Evolutionary conservation across 306 rosid species (phyloP).

Genomic region (Acmispon strigosus): DNA sequence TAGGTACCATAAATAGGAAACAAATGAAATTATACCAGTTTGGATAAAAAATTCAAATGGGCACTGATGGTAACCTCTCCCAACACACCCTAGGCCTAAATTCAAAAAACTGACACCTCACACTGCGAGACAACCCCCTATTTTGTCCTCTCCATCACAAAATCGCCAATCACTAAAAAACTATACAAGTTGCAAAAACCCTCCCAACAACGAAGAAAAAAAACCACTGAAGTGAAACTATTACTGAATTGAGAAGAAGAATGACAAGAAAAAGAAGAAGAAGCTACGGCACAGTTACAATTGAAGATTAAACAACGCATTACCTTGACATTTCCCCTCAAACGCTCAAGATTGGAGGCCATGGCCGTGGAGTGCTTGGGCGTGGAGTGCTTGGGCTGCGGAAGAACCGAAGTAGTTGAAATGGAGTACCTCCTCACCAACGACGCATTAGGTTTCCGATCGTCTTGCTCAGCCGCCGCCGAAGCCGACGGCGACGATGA

Average conservation of each 20-base stretch:
- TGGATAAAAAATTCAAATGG: neutral
- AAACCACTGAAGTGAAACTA: neutral
- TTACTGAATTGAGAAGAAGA: neutral
- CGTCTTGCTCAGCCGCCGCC: slow-evolving; percentile 40
- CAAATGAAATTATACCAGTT: neutral
- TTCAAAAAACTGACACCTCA: slow-evolving; percentile 4
- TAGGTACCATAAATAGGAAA: neutral
- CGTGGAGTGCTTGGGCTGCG: slow-evolving; percentile 46
- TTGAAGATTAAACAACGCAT: slow-evolving; percentile 5
- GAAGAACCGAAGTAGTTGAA: slow-evolving; percentile 56
- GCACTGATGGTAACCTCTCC: neutral
- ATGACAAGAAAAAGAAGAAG: neutral
- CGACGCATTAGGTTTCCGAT: slow-evolving; percentile 48
- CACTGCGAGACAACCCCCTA: neutral
- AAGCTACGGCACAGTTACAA: neutral
- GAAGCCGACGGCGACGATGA: slow-evolving; percentile 23
- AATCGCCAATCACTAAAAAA: neutral
- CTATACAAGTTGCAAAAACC: neutral
- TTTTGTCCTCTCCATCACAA: slow-evolving; percentile 1
- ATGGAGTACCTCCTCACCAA: slow-evolving; percentile 68
- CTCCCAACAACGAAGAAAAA: neutral
- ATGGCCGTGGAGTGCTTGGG: slow-evolving; percentile 42
- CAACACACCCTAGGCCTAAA: slow-evolving; percentile 4
- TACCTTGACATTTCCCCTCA: slow-evolving; percentile 81
- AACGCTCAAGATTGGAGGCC: slow-evolving; percentile 53